Percentiles rank a stretch among this genome's conserved stretches.
Conservation (phyloP, 805 yeast species). For the Ogataea henricii region DNA sequence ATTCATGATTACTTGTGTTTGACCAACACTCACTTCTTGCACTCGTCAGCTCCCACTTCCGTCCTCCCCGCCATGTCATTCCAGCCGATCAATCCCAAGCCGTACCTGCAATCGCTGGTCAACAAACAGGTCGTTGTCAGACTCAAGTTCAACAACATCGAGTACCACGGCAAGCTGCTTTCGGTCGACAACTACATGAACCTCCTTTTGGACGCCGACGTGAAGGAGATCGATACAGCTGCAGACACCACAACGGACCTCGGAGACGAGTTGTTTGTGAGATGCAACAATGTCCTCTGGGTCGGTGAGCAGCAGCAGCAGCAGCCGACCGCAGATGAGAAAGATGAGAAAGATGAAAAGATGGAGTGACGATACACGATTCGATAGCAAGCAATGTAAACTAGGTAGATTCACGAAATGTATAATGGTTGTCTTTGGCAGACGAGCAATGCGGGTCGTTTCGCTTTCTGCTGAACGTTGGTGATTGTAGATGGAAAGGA, state of each 20-base stretch:
- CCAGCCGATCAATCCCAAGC: slow-evolving; percentile 83
- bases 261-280: slow-evolving; percentile 66
- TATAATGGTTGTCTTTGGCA: not conserved
- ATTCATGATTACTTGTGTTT: not conserved
- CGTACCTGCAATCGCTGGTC: slow-evolving; percentile 79
- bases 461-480: no score
- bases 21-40: not conserved
- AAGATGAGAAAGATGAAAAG: slow-evolving; percentile 18
- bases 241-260: slow-evolving; percentile 34
- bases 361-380: slow-evolving; percentile 14
- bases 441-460: no score
- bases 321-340: slow-evolving; percentile 33
- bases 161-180: slow-evolving; percentile 75
- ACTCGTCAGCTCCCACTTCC: not conserved
- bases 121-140: slow-evolving; percentile 72
- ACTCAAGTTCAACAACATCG: slow-evolving; percentile 88
- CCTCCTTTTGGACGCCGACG: slow-evolving; percentile 63
- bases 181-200: slow-evolving; percentile 95
- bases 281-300: slow-evolving; percentile 91
- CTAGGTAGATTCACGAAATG: slow-evolving; percentile 2
- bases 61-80: slow-evolving; percentile 37
- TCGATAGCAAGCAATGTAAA: slow-evolving; percentile 1
- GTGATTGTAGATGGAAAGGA: no score
- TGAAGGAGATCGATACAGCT: slow-evolving; percentile 46
- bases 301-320: slow-evolving; percentile 38